phyloP scores from a whole-genome alignment of 2,329 filamentous ascomycete species.

The Drechslerella coelobrocha region DNA sequence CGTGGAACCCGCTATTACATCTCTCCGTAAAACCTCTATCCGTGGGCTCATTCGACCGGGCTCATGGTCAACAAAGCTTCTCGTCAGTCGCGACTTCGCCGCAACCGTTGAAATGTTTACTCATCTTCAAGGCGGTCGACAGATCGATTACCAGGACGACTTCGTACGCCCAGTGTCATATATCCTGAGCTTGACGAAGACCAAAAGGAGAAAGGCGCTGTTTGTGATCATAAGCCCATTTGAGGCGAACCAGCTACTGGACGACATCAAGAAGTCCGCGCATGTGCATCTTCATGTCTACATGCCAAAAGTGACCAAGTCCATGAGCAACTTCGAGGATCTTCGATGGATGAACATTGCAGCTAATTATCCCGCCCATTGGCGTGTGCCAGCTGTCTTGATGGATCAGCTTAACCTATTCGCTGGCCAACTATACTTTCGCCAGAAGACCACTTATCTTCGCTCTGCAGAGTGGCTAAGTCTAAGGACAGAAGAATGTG shows the following conservation, averaged over 20 bases:
- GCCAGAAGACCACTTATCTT: constrained; percentile 64
- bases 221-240: constrained; percentile 65
- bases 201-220: constrained; percentile 1
- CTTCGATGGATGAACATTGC: constrained; percentile 56
- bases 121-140: constrained; percentile 37
- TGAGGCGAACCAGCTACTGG: constrained; percentile 66
- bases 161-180: constrained; percentile 62
- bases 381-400: constrained; percentile 55
- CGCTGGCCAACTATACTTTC: constrained; percentile 71
- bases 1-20: constrained; percentile 18
- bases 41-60: constrained; percentile 51
- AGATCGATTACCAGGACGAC: constrained; percentile 57
- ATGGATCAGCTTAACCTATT: constrained; percentile 69
- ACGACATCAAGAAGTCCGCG: constrained; percentile 57
- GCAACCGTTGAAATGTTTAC: constrained; percentile 58
- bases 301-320: constrained; percentile 60
- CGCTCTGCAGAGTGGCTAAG: constrained; percentile 64
- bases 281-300: constrained; percentile 64
- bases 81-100: constrained; percentile 64
- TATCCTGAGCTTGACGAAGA: constrained; percentile 47
- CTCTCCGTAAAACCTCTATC: constrained; percentile 23
- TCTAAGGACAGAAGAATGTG: constrained; percentile 57
- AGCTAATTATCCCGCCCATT: constrained; percentile 1
- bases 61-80: constrained; percentile 59
- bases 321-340: constrained; percentile 59